Conservation (phyloP, 495 filamentous ascomycete genomes). For the Tuber umbilicatum region DNA sequence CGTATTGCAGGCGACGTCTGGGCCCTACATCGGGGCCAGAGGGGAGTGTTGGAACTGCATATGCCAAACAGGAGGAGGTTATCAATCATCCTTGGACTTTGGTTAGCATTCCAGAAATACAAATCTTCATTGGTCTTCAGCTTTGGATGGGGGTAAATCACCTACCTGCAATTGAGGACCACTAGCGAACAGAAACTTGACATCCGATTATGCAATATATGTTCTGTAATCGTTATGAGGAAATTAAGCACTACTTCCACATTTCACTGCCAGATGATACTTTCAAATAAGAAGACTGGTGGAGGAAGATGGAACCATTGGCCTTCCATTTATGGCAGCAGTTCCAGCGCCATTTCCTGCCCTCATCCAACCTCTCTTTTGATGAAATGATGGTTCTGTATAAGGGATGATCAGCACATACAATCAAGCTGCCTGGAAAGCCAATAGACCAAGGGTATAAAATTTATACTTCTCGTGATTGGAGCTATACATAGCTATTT, state of each 20-base stretch:
- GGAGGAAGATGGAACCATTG: conserved; percentile 16
- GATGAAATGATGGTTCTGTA: conserved; percentile 6
- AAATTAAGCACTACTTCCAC: conserved; percentile 19
- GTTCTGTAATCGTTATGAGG: conserved; percentile 10
- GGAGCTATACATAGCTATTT: conserved; percentile 16
- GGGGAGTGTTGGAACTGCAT: too few relatives aligned
- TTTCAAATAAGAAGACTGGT: conserved; percentile 6
- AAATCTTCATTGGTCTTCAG: conserved; percentile 19
- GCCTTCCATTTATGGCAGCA: conserved; percentile 1
- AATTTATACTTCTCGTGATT: conserved; percentile 2
- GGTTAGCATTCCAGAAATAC: too few relatives aligned
- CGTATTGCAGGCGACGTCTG: too few relatives aligned
- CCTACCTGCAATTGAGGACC: conserved; percentile 12
- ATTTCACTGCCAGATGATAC: not conserved
- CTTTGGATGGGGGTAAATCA: conserved; percentile 22
- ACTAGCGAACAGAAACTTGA: conserved; percentile 10
- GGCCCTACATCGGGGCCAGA: too few relatives aligned
- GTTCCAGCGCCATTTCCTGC: not conserved
- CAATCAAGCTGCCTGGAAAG: too few relatives aligned
- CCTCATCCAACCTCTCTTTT: conserved; percentile 15
- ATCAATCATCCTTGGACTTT: too few relatives aligned
- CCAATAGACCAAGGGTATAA: not conserved
- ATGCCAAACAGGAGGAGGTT: too few relatives aligned
- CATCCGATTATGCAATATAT: conserved; percentile 14
- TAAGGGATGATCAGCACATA: too few relatives aligned